These are phyloP conservation scores for Casuarina cunninghamiana DNA, from an alignment of 306 rosid genomes.

Conservation along the genomic window DNA sequence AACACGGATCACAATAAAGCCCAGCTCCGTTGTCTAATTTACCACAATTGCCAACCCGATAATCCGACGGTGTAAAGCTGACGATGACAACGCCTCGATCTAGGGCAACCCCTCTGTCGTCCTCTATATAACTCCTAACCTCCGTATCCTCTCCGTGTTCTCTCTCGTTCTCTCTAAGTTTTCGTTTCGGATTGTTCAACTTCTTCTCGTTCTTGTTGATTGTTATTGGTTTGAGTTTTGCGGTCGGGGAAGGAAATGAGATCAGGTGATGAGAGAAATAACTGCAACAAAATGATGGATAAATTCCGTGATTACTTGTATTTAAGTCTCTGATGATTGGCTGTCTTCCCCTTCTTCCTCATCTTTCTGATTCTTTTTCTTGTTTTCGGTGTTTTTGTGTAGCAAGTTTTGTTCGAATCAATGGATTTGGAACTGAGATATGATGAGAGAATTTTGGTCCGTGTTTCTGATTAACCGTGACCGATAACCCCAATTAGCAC, in stretches of 20 bases:
- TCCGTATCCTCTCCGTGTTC: fast-evolving
- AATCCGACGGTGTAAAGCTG: background rate
- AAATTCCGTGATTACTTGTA: background rate
- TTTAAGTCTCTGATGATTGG: conserved; percentile 8
- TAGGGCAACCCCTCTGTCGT: background rate
- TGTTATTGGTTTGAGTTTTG: background rate
- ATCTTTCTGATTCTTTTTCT: background rate
- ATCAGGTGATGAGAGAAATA: conserved; percentile 8
- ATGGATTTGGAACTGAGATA: background rate
- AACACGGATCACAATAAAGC: background rate
- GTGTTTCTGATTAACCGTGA: conserved; percentile 16
- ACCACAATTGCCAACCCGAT: background rate
- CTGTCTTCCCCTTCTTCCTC: background rate
- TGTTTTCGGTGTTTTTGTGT: background rate
- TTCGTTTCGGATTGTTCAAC: too few species aligned
- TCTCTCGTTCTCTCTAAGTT: background rate
- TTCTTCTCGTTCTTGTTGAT: background rate
- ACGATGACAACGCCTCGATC: background rate
- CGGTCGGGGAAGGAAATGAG: background rate
- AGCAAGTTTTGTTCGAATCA: too few species aligned
- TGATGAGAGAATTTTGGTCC: conserved; percentile 14
- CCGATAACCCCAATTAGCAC: conserved; percentile 7
- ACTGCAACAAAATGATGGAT: conserved; percentile 10
- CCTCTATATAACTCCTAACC: background rate
- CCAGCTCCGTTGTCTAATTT: background rate